A percentile compares a stretch with the other conserved stretches of the same genome.
These are phyloP conservation scores for Hypoxylon sp. DNA, from an alignment of 2,329 filamentous ascomycete species.

Conservation along the genomic window DNA sequence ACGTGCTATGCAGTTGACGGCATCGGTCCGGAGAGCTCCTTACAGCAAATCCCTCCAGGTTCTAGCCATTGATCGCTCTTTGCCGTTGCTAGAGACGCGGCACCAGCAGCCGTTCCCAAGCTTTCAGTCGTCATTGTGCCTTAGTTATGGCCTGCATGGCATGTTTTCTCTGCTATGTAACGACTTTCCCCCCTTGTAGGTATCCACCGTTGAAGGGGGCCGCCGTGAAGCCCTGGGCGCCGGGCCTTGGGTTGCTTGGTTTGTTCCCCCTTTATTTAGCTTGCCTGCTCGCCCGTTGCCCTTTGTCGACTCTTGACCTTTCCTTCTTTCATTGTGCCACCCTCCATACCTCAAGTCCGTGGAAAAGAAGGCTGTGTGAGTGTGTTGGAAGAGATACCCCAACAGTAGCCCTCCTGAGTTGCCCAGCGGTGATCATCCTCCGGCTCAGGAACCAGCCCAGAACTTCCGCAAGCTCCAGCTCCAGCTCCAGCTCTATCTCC, in stretches of 20 bases:
- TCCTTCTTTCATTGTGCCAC: conserved; percentile 5
- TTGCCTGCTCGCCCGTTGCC: conserved; percentile 7
- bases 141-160: conserved; percentile 30
- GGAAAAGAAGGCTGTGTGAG: conserved; percentile 21
- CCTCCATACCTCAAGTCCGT: conserved; percentile 1
- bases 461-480: conserved; percentile 29
- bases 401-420: conserved; percentile 7
- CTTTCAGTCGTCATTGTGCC: conserved; percentile 36
- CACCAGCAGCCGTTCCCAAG: conserved; percentile 32
- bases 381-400: conserved; percentile 5
- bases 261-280: conserved; percentile 22
- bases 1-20: background rate
- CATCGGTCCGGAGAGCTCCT: conserved; percentile 19
- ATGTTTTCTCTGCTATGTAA: conserved; percentile 27
- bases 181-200: conserved; percentile 23
- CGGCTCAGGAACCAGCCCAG: conserved; percentile 20
- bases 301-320: conserved; percentile 12
- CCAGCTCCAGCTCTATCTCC: conserved; percentile 15
- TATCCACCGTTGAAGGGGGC: conserved; percentile 26
- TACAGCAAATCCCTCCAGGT: conserved; percentile 6
- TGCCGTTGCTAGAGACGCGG: conserved; percentile 9
- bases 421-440: conserved; percentile 37
- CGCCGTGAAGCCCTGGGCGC: conserved; percentile 6
- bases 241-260: background rate
- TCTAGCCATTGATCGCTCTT: conserved; percentile 23